A percentile compares a stretch with the other conserved stretches of the same genome.
Conservation (phyloP, 768 basidiomycete species). For the Leccinum broughii region DNA sequence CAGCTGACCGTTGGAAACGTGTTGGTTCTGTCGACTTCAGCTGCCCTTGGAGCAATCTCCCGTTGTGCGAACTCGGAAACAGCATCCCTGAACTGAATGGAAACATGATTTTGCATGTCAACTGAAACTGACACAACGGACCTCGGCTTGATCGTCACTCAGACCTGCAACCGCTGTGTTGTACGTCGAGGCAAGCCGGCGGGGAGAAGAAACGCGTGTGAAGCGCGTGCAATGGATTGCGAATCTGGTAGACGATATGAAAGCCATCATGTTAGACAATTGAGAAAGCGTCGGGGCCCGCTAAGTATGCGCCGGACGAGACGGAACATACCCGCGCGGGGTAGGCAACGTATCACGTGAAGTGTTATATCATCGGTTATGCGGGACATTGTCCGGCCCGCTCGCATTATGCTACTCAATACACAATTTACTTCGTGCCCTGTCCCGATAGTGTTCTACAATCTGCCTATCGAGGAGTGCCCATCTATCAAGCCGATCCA, state of each 20-base stretch:
- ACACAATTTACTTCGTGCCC: slow-evolving; percentile 18
- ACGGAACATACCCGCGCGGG: slow-evolving; percentile 17
- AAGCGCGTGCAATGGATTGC: slow-evolving; percentile 5
- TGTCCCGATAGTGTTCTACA: slow-evolving; percentile 41
- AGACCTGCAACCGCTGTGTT: slow-evolving; percentile 74
- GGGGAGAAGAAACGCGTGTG: slow-evolving; percentile 1
- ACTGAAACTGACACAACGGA: slow-evolving; percentile 31
- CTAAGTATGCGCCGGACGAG: no score
- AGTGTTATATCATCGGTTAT: neutral
- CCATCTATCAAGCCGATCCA: slow-evolving; percentile 69
- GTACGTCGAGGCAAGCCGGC: slow-evolving; percentile 52
- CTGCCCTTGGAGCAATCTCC: slow-evolving; percentile 84
- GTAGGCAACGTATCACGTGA: slow-evolving; percentile 9
- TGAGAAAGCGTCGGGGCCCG: neutral
- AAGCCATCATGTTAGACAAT: slow-evolving; percentile 10
- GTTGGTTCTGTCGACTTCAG: slow-evolving; percentile 84
- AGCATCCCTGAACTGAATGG: slow-evolving; percentile 72
- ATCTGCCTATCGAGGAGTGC: slow-evolving; percentile 71
- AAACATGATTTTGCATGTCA: neutral
- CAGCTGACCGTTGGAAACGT: slow-evolving; percentile 68
- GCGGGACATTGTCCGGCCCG: no score
- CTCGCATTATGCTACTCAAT: slow-evolving; percentile 15
- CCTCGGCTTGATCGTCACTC: slow-evolving; percentile 79
- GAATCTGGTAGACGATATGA: slow-evolving; percentile 15
- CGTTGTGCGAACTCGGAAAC: slow-evolving; percentile 77